Base-by-base conservation (phyloP, 345 rosid genomes). In the Salix udensis region DNA sequence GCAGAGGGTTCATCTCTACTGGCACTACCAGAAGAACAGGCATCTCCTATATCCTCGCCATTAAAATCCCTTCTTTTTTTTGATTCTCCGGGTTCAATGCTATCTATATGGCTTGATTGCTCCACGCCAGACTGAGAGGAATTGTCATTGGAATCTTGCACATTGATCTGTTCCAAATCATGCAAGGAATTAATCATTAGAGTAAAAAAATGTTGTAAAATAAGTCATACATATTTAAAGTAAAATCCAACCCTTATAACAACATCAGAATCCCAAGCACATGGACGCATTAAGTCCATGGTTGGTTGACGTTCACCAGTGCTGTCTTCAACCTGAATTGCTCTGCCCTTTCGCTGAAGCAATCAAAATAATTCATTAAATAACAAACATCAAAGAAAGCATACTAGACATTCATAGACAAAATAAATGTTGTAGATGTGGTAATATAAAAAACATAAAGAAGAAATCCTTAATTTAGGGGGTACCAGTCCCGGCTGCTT, bases 321-420 rank as follows among this genome's bases (percentile, higher is more conserved):
- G 78, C 86, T 82, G 11, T 72, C 81, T 84, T 77, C 82, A 77
- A 93, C 91, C 85, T 87, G 80, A 84, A 93, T 91, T 74, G 91
- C 85, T 73, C 84, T 87, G 73, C 92, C 96, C 78, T 80, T 85
- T 62, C 83, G 80, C 87, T 86, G 84, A 80, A 84, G 76, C 37
- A 66, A 55, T 52, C 19, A 64, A 60, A 68, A 44, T 3, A 52
- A 52, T 58, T 52, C 74, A 36, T 40, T 37, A 37, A 55, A 21
- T 31, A 68, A 40, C 69, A 46, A 62, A 8, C n/a, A 30, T 36
- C 66, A 68, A 80, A 46, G 26, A 37, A 75, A 30, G 67, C 61
- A 53, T 16, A 18, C 48, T 26, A 74, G 6, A 76, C 26, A 28
- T 16, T 6, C 12, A 61, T 31, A 13, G 4, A 30, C 30, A 30